phyloP scores from a whole-genome alignment of 1,284 basidiomycete genomes.

The Anthracocystis setariae region DNA sequence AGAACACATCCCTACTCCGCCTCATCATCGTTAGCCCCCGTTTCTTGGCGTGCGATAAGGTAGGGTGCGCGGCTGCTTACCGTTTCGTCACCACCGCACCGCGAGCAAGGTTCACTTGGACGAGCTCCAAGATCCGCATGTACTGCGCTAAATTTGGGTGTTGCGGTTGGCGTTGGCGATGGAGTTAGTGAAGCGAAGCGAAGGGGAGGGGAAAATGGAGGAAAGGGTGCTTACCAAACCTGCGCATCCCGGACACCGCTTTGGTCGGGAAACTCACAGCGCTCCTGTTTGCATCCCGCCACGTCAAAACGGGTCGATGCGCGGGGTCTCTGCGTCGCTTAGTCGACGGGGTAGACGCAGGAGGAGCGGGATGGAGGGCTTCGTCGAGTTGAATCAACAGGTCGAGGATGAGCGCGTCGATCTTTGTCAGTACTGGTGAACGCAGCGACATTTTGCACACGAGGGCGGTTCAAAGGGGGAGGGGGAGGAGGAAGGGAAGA shows the following conservation, averaged over 20 bases:
- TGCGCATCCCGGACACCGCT: constrained; percentile 4
- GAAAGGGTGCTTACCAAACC: constrained; percentile 22
- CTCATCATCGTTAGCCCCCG: no score
- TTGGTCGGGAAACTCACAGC: constrained; percentile 18
- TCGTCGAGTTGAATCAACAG: constrained; percentile 17
- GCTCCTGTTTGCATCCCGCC: background rate
- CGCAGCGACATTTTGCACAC: constrained; percentile 4
- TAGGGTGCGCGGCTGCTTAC: no score
- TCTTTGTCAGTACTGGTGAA: constrained; percentile 10
- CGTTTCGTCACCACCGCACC: constrained; percentile 41
- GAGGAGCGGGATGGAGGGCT: background rate
- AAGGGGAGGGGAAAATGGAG: background rate
- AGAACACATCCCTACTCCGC: constrained; percentile 53
- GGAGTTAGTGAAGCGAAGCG: no score
- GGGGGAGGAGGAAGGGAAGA: background rate
- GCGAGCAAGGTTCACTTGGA: constrained; percentile 31
- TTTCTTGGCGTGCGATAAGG: no score
- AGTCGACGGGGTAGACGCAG: background rate
- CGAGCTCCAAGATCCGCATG: constrained; percentile 37
- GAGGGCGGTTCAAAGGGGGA: background rate
- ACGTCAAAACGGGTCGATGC: background rate
- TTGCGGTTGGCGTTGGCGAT: no score
- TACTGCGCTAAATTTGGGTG: constrained; percentile 24
- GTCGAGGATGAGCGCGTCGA: constrained; percentile 21
- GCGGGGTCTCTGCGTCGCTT: constrained; percentile 4